Conservation (phyloP, 2,329 filamentous ascomycete species). For the Ophiostoma pallidulum region DNA sequence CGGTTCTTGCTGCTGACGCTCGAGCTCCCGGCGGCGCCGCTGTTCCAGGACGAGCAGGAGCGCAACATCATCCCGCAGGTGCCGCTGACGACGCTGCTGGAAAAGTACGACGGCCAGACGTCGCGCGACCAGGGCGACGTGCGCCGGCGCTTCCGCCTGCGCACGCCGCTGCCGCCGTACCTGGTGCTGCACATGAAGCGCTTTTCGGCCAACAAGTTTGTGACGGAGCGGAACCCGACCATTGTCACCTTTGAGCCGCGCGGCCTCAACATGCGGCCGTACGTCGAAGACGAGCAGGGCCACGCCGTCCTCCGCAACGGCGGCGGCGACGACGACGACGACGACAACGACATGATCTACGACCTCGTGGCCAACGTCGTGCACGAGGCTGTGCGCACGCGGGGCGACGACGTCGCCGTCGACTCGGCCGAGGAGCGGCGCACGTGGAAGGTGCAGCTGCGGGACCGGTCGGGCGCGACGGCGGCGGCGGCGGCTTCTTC, state of each 20-base stretch:
- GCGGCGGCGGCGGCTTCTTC: too few species aligned
- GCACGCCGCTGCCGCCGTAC: constrained; percentile 85
- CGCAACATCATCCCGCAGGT: constrained; percentile 95
- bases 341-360: constrained; percentile 91
- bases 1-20: constrained; percentile 89
- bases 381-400: constrained; percentile 68
- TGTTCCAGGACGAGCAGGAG: constrained; percentile 92
- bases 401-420: constrained; percentile 63
- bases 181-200: constrained; percentile 94
- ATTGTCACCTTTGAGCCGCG: constrained; percentile 92
- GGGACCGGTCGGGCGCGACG: constrained; percentile 61
- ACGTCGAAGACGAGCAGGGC: constrained; percentile 71
- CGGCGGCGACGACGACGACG: constrained; percentile 73
- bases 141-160: constrained; percentile 76
- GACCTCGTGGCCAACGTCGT: constrained; percentile 94
- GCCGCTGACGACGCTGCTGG: constrained; percentile 70
- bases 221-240: constrained; percentile 90
- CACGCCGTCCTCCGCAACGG: constrained; percentile 50
- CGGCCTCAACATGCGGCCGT: constrained; percentile 75
- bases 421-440: constrained; percentile 80
- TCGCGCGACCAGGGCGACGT: constrained; percentile 84
- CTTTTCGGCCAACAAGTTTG: constrained; percentile 94
- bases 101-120: constrained; percentile 84
- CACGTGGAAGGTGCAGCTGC: constrained; percentile 88
- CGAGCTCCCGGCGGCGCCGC: constrained; percentile 80